Conservation (phyloP, 164 flowering plant genomes). For the Cinnamomum micranthum region DNA sequence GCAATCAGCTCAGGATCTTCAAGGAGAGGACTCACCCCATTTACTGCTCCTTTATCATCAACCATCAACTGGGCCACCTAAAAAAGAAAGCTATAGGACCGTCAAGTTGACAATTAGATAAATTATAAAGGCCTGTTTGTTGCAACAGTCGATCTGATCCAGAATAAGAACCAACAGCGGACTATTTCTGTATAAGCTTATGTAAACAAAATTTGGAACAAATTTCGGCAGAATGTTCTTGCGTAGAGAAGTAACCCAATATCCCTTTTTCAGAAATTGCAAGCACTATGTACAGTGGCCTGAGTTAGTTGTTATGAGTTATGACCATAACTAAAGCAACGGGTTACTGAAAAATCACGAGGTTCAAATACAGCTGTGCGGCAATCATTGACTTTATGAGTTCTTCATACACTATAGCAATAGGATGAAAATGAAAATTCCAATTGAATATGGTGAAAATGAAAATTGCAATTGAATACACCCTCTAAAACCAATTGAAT, state of each 20-base stretch:
- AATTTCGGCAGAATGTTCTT: background rate
- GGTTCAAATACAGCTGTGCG: too few species aligned
- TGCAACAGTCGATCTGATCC: background rate
- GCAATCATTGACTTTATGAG: too few species aligned
- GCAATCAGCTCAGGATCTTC: background rate
- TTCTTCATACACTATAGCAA: too few species aligned
- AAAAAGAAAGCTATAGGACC: conserved; percentile 13
- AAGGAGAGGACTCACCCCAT: conserved; percentile 56
- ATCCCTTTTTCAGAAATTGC: background rate
- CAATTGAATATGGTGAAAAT: too few species aligned
- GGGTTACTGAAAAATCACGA: too few species aligned
- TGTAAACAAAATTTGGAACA: background rate
- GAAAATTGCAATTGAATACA: too few species aligned
- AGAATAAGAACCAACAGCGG: background rate
- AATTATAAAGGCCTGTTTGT: background rate
- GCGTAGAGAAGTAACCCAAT: background rate
- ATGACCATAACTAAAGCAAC: too few species aligned
- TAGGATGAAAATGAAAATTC: too few species aligned
- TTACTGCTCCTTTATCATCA: conserved; percentile 44
- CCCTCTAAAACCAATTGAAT: too few species aligned
- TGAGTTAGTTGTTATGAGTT: too few species aligned
- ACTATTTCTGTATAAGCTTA: background rate
- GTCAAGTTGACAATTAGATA: too few species aligned
- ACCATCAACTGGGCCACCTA: conserved; percentile 65
- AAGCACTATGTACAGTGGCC: too few species aligned